Conservation (phyloP, 768 basidiomycete genomes). For the Daedaleopsis sinensis region DNA sequence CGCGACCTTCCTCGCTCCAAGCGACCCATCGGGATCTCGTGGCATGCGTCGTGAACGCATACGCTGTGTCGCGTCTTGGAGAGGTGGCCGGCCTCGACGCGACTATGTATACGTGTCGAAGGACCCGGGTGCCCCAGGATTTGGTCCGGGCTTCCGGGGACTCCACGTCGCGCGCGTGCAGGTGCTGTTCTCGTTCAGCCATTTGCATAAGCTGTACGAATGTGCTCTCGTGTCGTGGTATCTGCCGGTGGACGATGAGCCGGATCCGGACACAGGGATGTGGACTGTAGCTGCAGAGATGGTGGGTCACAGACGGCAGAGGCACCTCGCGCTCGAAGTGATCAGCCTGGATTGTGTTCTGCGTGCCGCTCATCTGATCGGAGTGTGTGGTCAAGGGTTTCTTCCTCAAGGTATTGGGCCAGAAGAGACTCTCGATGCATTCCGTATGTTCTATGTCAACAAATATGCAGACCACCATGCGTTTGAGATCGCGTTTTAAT, state of each 20-base stretch:
- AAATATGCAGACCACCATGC: not conserved
- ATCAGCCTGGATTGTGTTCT: not conserved
- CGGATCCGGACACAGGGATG: not conserved
- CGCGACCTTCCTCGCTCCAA: not conserved
- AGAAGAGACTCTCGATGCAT: not conserved
- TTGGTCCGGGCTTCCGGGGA: not conserved
- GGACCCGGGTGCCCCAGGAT: not conserved
- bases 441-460: not conserved
- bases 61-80: not conserved
- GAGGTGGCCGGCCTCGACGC: not conserved
- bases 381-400: not conserved
- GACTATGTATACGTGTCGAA: not conserved
- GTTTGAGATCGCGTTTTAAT: not conserved
- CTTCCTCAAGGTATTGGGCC: not conserved
- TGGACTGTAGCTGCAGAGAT: not conserved
- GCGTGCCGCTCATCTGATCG: not conserved
- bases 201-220: not conserved
- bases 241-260: not conserved
- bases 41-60: not conserved
- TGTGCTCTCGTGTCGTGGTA: not conserved
- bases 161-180: not conserved
- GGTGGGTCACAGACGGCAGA: not conserved
- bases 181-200: not conserved
- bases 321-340: not conserved
- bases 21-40: not conserved